Evolutionary conservation across 2,329 filamentous ascomycete species (phyloP), one percentile per base, ranked within the genome.

Genomic region (Aspergillus oerlinghausenensis): DNA sequence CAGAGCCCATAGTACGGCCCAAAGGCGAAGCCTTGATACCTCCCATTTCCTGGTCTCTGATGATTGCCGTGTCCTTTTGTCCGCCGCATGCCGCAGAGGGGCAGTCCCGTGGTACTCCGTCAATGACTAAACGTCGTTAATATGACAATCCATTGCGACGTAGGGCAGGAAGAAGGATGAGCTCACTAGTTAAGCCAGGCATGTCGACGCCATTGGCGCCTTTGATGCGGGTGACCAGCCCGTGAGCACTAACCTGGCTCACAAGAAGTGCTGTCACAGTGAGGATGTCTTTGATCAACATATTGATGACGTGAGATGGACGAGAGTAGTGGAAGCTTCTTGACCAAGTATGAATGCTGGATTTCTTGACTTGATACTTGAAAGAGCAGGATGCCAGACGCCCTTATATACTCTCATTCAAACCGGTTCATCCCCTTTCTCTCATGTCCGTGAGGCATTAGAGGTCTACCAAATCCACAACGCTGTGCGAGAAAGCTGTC

Each of bases 1-100:
- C 84, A 53, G 80, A 81, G 58, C 79, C 82, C 66, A 83, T 72
- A 52, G 85, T 88, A 62, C 84, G 82, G 63, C 86, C 86, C n/a
- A 89, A 80, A 52, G 86, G 78, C 35, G 78, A 79, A 38, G 82
- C 84, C 63, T 80, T 77, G 65, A 74, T 77, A 50, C 75, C 80
- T 42, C 75, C 74, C 56, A 88, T 79, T 73, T 88, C 86, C 11
- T 76, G 72, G 58, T 82, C 73, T 40, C 85, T 83, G 73, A 88
- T 87, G 77, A 88, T 87, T 70, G 85, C 79, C n/a, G 86, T 88
- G 67, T 89, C 86, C 57, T 81, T 83, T 70, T 88, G 82, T n/a
- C 85, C 81, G 57, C 86, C 86, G 67, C 85, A 88, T 49, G 70
- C 61, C 63, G 85, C 84, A 65, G 76, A 77, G 51, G 82, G 77